Evolutionary conservation across 352 stramenopile species (phyloP), one percentile per base, ranked within the genome.

Genomic region (Hyaloperonospora brassicae): DNA sequence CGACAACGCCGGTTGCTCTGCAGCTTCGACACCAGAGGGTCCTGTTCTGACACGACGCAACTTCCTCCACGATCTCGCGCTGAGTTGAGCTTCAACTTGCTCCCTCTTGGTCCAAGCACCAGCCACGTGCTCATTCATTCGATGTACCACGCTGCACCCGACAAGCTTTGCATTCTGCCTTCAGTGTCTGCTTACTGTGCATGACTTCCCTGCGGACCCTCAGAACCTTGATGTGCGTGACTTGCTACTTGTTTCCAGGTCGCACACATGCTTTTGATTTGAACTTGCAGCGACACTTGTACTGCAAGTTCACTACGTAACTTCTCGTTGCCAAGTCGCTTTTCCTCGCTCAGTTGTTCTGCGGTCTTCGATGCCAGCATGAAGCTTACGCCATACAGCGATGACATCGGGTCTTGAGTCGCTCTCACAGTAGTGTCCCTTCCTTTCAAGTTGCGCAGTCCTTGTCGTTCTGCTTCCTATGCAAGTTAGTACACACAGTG

Each of bases 381-480:
- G 89, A 11, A 95, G 81, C 6, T 74, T 76, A 95, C 67, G 30
- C 88, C 82, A 44, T 84, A 79, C 14, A 89, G 80, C 51, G 97
- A 49, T 96, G 76, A 22, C 84, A 61, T 48, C 79, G 75, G 30
- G 76, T 64, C 66, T 97, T 97, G 10, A 96, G 69, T 22, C 95
- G 82, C 21, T 86, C 87, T 41, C 95, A 76, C 21, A 94, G 58
- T 30, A 93, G 81, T 51, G 72, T 77, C 31, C 81, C 68, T 59
- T 90, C 79, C 91, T 72, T 68, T 91, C 79, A 21, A 93, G 69
- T 31, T 90, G 76, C 75, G 88, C 84, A 10, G 80, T 83, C 57
- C 27, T 87, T 89, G 64, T 93, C 82, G 52, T 72, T 93, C 48
- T 98, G 90, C 54, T 97, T 87, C 43, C 97, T 96, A 8, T 97